Conservation (phyloP, 352 stramenopile genomes). For the Phytophthora brassicae region DNA sequence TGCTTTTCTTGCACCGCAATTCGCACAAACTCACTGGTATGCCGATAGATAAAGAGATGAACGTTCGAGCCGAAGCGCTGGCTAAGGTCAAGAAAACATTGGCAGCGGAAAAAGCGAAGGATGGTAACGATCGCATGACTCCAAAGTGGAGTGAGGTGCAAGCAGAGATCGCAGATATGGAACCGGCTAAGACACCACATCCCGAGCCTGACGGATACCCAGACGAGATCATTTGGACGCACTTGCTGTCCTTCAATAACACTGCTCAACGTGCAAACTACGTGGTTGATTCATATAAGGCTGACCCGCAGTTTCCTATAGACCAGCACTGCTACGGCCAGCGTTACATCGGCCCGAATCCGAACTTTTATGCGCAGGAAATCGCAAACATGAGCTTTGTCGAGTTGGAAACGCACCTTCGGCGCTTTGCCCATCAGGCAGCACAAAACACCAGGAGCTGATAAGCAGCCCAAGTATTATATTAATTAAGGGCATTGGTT, state of each 20-base stretch:
- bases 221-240: conserved; percentile 61
- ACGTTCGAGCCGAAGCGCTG: conserved; percentile 6
- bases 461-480: background rate
- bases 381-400: conserved; percentile 32
- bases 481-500: too few species aligned
- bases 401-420: conserved; percentile 28
- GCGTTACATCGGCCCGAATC: conserved; percentile 26
- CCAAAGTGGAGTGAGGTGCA: conserved; percentile 23
- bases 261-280: conserved; percentile 36
- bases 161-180: conserved; percentile 17
- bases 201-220: conserved; percentile 23
- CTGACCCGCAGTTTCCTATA: conserved; percentile 31
- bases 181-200: conserved; percentile 1
- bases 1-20: conserved; percentile 65
- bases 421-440: conserved; percentile 32
- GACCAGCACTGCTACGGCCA: conserved; percentile 65
- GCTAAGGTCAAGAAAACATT: conserved; percentile 20
- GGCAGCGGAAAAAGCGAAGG: conserved; percentile 1
- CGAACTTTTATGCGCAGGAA: conserved; percentile 33
- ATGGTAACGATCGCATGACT: conserved; percentile 8
- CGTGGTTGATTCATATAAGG: conserved; percentile 52
- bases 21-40: conserved; percentile 39
- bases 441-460: background rate
- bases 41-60: background rate
- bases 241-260: conserved; percentile 62